Evolutionary conservation across 2,329 filamentous ascomycete genomes (phyloP), one percentile per base, ranked within the genome.

Genomic region (Penicillium sp.): DNA sequence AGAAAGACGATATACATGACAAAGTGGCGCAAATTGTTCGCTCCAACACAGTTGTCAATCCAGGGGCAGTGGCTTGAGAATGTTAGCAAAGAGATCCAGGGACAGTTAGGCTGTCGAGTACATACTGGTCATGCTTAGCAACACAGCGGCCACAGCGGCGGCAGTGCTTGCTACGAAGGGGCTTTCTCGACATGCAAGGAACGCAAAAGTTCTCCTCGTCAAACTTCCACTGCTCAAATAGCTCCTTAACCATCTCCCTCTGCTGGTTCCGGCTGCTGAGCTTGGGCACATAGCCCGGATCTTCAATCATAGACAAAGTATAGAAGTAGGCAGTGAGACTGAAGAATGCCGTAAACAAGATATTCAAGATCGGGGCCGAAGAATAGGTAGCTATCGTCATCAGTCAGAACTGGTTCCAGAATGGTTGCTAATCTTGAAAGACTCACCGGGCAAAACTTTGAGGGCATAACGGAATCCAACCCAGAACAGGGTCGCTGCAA

Each of bases 1-100:
- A 99, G 81, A 71, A 80, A 88, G 45, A 96, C 80, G 19, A 99
- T 85, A 75, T 98, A 99, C 54, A 97, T 81, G 72, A 97, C 91
- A 78, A 99, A 99, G 70, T 97, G 93, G 15, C 95, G 89, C 73
- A 98, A 91, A 76, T 98, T 99, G 81, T 98, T 98, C 66, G 95
- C 87, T 47, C 92, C 95, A 45, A 99, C 87, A 72, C 95, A 99
- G 78, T 97, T 98, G 79, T 96, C 91, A 26, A 98, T 91, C 95
- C 95, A 99, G 0, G 95, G 95, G 73, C 95, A 99, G 75, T 99
- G 95, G 73, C 92, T 37, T 26, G n/a, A 13, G 33, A 15, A 1
- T 24, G 60, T 54, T 67, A 35, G n/a, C 49, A 56, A 22, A 22
- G 3, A 30, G 35, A 22, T 13, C 44, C 30, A 17, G 17, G 28